Base-by-base conservation (phyloP, 768 basidiomycete genomes). In the Kwoniella pini region DNA sequence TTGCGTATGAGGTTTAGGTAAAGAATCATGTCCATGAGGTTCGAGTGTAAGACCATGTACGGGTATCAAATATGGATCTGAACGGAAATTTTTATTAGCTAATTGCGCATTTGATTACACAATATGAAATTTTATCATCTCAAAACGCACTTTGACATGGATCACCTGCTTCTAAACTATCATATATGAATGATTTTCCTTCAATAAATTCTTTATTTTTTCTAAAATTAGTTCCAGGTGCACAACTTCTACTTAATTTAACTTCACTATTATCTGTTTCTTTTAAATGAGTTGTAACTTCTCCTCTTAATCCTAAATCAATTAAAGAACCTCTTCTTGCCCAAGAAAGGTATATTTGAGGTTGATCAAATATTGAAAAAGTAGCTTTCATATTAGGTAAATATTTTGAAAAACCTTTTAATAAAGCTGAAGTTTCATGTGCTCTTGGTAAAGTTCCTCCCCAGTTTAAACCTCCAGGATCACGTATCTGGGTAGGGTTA, bases 311-410 rank as follows among this genome's bases (percentile, higher is more conserved):
- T 22, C 77, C 77, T 24, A 78, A 55, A 38, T 71, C 70, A 6
- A 78, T 59, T 4, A 78, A 49, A 9, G 72, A 75, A 12, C 63
- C 64, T 39, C 75, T 50, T 27, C 77, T 49, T 7, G 73, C 71
- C 72, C 75, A 74, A 1, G 71, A 73, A 2, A 78, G 65, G 52
- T 78, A 78, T 19, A 78, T 74, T 52, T 76, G 75, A 3, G 77
- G 77, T 52, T 78, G 77, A 50, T 78, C 77, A 44, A 76, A 76
- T 33, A 78, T 78, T 12, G 72, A 75, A 49, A 76, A 78, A 11
- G 74, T 76, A 4, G 75, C 75, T 40, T 65, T 54, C 57, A 78
- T 62, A 55, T 78, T 60, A 4, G 77, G 77, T 22, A 78, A 52
- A 46, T 63, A 64, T 5, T 63, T 36, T 1, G 69, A 64, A 44